These are phyloP conservation scores for Russula virescens DNA, from an alignment of 768 basidiomycete species.

Conservation along the genomic window DNA sequence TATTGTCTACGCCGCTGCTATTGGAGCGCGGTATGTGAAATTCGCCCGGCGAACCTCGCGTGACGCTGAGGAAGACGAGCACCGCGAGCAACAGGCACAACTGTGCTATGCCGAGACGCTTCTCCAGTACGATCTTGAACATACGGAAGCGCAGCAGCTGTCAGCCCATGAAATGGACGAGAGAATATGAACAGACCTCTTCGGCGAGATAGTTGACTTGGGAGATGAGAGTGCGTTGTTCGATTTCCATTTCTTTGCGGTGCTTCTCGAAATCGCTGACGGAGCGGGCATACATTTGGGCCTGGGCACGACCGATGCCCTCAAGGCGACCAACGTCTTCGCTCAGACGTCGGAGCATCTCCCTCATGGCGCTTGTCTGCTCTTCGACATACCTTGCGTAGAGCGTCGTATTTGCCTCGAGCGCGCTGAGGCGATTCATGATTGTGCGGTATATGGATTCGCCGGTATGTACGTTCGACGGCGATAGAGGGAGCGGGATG, in stretches of 20 bases:
- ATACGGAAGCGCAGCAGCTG: neutral
- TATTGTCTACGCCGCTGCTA: constrained; percentile 26
- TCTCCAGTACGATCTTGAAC: constrained; percentile 73
- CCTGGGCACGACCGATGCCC: constrained; percentile 65
- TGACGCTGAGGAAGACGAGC: constrained; percentile 80
- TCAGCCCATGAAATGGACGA: neutral
- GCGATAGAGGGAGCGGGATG: constrained; percentile 19
- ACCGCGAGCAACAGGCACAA: constrained; percentile 78
- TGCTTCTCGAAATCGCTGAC: constrained; percentile 67
- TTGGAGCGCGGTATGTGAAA: constrained; percentile 16
- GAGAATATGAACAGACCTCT: constrained; percentile 48
- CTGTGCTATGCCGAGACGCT: constrained; percentile 84
- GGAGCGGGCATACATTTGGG: constrained; percentile 57
- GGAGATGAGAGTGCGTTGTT: constrained; percentile 61
- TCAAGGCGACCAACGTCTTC: constrained; percentile 77
- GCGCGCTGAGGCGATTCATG: constrained; percentile 81
- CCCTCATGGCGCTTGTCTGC: constrained; percentile 70
- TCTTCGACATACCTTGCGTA: constrained; percentile 85
- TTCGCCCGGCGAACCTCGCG: constrained; percentile 57
- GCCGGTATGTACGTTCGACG: constrained; percentile 31
- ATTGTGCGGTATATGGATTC: constrained; percentile 97
- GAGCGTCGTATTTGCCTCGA: constrained; percentile 85
- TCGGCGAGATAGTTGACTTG: constrained; percentile 71
- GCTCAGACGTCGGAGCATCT: constrained; percentile 65
- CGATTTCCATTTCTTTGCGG: constrained; percentile 56